Conservation (phyloP, 176 grass and related monocot genomes). For the Avena eriantha region DNA sequence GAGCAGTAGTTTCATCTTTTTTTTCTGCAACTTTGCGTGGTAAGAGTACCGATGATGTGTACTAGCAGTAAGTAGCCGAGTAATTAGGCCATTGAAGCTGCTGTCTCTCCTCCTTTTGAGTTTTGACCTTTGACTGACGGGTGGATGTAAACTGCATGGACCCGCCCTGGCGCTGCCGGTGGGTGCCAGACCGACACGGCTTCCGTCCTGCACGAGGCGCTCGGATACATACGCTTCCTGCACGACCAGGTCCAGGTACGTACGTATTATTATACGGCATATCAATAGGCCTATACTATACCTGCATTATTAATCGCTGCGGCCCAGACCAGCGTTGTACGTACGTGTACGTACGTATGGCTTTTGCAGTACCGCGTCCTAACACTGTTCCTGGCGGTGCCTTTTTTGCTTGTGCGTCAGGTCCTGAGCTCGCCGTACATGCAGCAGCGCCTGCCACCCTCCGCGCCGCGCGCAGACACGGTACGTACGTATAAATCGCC, state of each 20-base stretch:
- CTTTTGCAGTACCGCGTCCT: background rate
- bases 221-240: conserved; percentile 96
- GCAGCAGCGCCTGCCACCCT: conserved; percentile 71
- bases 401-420: conserved; percentile 46
- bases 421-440: conserved; percentile 91
- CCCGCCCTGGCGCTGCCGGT: conserved; percentile 13
- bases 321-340: background rate
- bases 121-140: conserved; percentile 58
- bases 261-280: background rate
- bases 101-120: background rate
- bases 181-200: conserved; percentile 84
- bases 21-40: conserved; percentile 7
- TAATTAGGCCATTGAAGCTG: conserved; percentile 31
- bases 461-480: conserved; percentile 39
- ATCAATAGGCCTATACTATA: background rate
- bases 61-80: background rate
- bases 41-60: background rate
- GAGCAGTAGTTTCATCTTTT: too few species aligned
- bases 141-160: conserved; percentile 38
- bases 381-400: conserved; percentile 16
- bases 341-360: background rate
- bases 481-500: background rate
- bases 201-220: conserved; percentile 92
- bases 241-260: conserved; percentile 93
- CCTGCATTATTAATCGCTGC: background rate